phyloP scores from a whole-genome alignment of 176 grass and related monocot species.

The Themeda triandra region DNA sequence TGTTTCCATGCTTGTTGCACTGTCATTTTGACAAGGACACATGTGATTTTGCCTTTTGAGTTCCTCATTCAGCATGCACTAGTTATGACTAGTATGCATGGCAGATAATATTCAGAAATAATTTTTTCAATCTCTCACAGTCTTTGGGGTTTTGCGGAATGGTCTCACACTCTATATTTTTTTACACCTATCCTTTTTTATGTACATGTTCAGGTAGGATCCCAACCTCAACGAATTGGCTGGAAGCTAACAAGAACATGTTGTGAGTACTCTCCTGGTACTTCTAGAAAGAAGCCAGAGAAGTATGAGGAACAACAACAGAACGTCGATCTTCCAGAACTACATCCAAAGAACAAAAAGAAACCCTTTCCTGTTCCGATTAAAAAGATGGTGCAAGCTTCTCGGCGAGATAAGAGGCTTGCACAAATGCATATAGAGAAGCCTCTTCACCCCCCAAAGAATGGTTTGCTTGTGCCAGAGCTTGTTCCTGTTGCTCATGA shows the following conservation, averaged over 20 bases:
- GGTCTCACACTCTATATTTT: not conserved
- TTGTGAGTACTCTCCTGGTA: slow-evolving; percentile 29
- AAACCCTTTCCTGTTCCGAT: slow-evolving; percentile 75
- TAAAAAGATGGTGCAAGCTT: slow-evolving; percentile 60
- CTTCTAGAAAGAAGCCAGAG: slow-evolving; percentile 15
- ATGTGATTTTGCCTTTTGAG: not conserved
- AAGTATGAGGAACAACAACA: slow-evolving; percentile 38
- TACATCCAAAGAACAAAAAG: slow-evolving; percentile 84
- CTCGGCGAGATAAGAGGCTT: slow-evolving; percentile 67
- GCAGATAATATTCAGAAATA: not conserved
- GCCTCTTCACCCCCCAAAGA: slow-evolving; percentile 76
- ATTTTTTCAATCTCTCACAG: not conserved
- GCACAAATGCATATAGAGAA: slow-evolving; percentile 71
- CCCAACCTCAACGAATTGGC: not conserved
- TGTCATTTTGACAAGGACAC: not conserved
- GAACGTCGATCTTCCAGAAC: slow-evolving; percentile 79
- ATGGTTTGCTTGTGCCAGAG: slow-evolving; percentile 81
- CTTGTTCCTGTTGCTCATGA: slow-evolving; percentile 78
- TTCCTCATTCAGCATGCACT: not conserved
- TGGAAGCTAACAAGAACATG: slow-evolving; percentile 3
- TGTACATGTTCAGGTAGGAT: slow-evolving; percentile 21
- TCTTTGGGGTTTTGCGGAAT: not conserved
- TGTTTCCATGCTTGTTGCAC: not conserved
- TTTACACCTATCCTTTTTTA: not conserved
- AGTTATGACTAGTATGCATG: not conserved